Base-by-base conservation (phyloP, 23 red algal species). In the Chondrus crispus region DNA sequence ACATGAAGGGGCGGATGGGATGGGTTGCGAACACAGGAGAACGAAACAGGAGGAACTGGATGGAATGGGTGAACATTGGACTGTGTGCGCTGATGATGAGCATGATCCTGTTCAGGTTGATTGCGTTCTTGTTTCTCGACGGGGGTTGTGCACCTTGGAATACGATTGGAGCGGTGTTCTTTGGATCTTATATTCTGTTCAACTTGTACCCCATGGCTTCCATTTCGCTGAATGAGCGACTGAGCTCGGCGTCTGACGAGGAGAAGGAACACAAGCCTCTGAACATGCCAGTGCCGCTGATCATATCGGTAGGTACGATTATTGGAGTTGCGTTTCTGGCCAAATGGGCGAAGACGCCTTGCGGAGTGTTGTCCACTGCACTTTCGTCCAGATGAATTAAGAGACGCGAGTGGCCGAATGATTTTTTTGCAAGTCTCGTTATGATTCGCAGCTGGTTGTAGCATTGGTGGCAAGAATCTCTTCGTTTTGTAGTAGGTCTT, bases 21-120 rank as follows among this genome's bases (percentile, higher is more conserved):
- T 94, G 92, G 92, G 92, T 94, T 5, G 92, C 92, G 24, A 94
- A 94, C 75, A 94, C 92, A 3, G 92, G 92, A 45, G 71, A 94
- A 57, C 82, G 92, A 32, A 81, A 80, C 55, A 26, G 92, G 55
- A 41, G 82, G 60, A 62, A 85, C 22, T 86, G 92, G 81, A 87
- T 94, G 82, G 92, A 94, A 81, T 94, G 92, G 92, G 75, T 94
- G 46, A 94, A 94, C 62, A 88, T 94, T 7, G 29, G 80, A 1
- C 46, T 94, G 26, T 76, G 68, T 44, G 19, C 80, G 0, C 26
- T 94, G 26, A 58, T 94, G 57, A 46, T 41, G n/a, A 53, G 82
- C 30, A 81, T 76, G 73, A 94, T 94, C 13, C 37, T 88, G 30
- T 87, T 87, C 48, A 46, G 92, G 35, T 19, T 94, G 28, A 70